phyloP scores from a whole-genome alignment of 2,329 filamentous ascomycete genomes.

The Gaeumannomyces tritici region DNA sequence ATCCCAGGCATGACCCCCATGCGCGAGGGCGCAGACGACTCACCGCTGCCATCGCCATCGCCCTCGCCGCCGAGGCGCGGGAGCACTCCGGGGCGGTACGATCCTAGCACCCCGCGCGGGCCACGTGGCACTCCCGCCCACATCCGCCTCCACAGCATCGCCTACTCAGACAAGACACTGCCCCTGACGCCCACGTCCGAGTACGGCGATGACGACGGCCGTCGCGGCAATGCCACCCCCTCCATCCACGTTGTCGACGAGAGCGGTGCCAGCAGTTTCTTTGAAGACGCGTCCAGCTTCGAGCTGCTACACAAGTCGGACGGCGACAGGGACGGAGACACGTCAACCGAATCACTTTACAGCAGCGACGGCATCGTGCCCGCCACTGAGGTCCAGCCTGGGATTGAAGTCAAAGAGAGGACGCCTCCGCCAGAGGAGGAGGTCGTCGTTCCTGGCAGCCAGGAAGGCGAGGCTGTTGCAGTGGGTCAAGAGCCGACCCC shows the following conservation, averaged over 20 bases:
- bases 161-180: conserved; percentile 20
- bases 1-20: conserved; percentile 2
- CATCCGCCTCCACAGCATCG: conserved; percentile 4
- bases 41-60: conserved; percentile 2
- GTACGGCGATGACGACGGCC: conserved; percentile 11
- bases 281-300: conserved; percentile 4
- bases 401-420: neutral
- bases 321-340: neutral
- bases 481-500: neutral
- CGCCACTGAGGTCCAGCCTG: neutral
- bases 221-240: conserved; percentile 9
- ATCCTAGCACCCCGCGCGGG: neutral
- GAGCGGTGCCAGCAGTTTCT: conserved; percentile 5
- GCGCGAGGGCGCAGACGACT: conserved; percentile 7
- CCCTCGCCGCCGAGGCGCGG: conserved; percentile 3
- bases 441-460: neutral
- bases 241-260: conserved; percentile 9
- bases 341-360: neutral
- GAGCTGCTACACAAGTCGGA: neutral
- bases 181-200: conserved; percentile 21
- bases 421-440: neutral
- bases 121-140: neutral
- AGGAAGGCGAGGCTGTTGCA: neutral
- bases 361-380: neutral
- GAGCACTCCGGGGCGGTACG: neutral